Evolutionary conservation across 345 rosid genomes (phyloP).

Genomic region (Citrus inodora): DNA sequence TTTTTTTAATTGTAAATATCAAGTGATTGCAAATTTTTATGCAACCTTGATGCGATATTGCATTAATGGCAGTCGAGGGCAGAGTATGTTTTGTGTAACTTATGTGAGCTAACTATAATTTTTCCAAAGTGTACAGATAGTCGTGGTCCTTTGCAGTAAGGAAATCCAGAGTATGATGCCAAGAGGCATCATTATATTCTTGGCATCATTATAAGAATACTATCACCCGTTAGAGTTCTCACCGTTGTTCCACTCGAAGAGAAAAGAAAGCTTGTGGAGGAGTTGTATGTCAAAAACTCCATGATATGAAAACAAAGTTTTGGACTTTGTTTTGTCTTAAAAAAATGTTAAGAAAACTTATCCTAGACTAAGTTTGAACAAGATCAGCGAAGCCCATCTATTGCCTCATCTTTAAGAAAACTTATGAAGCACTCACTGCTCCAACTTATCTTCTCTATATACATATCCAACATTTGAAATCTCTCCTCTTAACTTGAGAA

Average conservation of each 20-base stretch:
- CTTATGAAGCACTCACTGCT: not conserved
- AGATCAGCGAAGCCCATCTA: not conserved
- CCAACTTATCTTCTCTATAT: not conserved
- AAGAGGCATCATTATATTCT: conserved; percentile 68
- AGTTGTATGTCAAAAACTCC: conserved; percentile 44
- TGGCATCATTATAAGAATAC: conserved; percentile 58
- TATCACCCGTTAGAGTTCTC: conserved; percentile 82
- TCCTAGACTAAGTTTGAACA: not conserved
- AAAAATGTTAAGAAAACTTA: not conserved
- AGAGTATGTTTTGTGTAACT: conserved; percentile 39
- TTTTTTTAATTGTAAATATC: not conserved
- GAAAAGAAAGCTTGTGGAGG: conserved; percentile 87
- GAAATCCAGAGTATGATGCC: conserved; percentile 29
- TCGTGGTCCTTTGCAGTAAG: conserved; percentile 40
- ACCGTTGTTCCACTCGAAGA: conserved; percentile 55
- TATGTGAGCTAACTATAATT: not conserved
- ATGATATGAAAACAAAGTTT: not conserved
- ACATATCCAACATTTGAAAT: not conserved
- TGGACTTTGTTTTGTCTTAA: not conserved
- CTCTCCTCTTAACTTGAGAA: not conserved
- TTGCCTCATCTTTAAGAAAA: not conserved
- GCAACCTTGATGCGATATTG: conserved; percentile 62
- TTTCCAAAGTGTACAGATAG: conserved; percentile 44
- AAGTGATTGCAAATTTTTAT: conserved; percentile 83
- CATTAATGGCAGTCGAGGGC: conserved; percentile 63